Base-by-base conservation (phyloP, 352 stramenopile genomes). In the Stephanocyclus meneghinianus region DNA sequence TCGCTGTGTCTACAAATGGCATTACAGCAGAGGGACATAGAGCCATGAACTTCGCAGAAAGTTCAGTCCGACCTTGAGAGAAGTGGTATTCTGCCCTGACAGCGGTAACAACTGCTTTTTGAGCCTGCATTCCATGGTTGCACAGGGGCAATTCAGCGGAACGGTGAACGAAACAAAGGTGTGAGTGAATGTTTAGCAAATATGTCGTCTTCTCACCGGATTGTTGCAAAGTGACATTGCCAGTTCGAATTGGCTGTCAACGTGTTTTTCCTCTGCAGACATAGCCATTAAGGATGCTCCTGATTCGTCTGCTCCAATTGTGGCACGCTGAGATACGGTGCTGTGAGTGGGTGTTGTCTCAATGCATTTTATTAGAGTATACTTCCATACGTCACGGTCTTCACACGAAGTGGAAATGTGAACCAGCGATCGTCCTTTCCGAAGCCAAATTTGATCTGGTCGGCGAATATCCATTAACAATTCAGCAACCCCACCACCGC, bases 361-460 rank as follows among this genome's bases (percentile, higher is more conserved):
- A 21, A 94, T 72, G 65, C 84, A 89, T 72, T 87, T 87, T 42
- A 76, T 51, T 6, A 94, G 66, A 40, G 75, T 91, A 68, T 83
- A 92, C 68, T 91, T 92, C 89, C 89, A 94, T 42, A 92, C 85
- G 74, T 94, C 89, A 6, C 87, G 59, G 74, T 92, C 86, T 81
- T 94, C 89, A 76, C 86, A 89, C 16, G 78, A 91, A 2, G 86
- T 90, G 15, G 87, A 93, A 65, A 94, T 92, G 55, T 92, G 87
- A 30, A 94, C 85, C 11, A 94, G 68, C 21, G 70, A 85, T 47
- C 87, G 51, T 32, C 64, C 84, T 50, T 87, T 87, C n/a, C 87
- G 74, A 21, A 94, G 68, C 89, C 89, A 94, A 62, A 94, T 88
- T 84, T 92, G 86, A 88, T 92, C 89, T 10, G 87, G 84, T 37